These are phyloP conservation scores for Penicillium sp. DNA, from an alignment of 2,329 filamentous ascomycete genomes.

Conservation along the genomic window DNA sequence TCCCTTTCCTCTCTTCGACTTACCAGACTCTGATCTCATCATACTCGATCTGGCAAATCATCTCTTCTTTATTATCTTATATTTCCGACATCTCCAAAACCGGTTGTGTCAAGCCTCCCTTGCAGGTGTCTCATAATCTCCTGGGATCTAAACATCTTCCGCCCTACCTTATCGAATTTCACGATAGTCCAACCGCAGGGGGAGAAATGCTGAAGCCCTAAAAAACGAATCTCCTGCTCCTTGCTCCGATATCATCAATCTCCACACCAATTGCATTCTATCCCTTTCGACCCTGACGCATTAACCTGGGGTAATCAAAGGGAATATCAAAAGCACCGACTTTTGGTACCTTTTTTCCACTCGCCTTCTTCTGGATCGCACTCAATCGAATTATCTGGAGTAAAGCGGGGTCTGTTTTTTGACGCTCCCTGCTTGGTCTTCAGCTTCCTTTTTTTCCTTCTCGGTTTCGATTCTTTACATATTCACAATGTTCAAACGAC, in stretches of 20 bases:
- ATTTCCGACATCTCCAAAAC: neutral
- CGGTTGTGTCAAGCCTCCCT: slow-evolving; percentile 15
- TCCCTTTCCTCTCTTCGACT: slow-evolving; percentile 6
- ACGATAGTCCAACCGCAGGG: slow-evolving; percentile 22
- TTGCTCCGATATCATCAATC: slow-evolving; percentile 1
- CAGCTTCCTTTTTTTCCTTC: neutral
- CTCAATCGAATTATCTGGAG: slow-evolving; percentile 13
- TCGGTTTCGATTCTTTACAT: neutral
- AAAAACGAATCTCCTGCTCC: slow-evolving; percentile 6
- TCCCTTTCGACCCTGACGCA: slow-evolving; percentile 24
- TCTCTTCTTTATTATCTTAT: neutral
- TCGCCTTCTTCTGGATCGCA: slow-evolving; percentile 13
- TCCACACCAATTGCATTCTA: slow-evolving; percentile 27
- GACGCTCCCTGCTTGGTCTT: neutral
- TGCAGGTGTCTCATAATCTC: slow-evolving; percentile 23
- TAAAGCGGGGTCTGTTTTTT: slow-evolving; percentile 11
- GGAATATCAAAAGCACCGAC: slow-evolving; percentile 26
- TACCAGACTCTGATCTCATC: neutral
- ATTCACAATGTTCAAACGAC: slow-evolving; percentile 33
- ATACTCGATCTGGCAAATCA: neutral
- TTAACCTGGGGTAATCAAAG: slow-evolving; percentile 27
- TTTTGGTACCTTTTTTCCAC: slow-evolving; percentile 23
- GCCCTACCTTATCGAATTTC: slow-evolving; percentile 17
- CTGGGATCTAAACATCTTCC: slow-evolving; percentile 11
- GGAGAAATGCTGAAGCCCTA: slow-evolving; percentile 28